These are phyloP conservation scores for Vigna mungo DNA, from an alignment of 306 rosid species.

Conservation along the genomic window DNA sequence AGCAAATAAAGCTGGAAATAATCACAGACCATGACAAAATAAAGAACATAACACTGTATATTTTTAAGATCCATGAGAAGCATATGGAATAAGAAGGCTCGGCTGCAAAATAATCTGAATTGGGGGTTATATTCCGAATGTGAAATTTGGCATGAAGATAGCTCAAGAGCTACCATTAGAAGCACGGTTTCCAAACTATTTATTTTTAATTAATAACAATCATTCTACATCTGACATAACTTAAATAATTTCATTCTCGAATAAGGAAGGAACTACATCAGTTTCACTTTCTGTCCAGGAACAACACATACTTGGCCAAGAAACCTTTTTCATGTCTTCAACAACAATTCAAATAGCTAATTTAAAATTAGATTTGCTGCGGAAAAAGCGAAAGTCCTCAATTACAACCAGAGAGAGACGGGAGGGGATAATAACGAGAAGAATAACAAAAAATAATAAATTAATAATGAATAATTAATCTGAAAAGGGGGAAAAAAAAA, in stretches of 20 bases:
- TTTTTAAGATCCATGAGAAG: not conserved
- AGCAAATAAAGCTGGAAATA: slow-evolving; percentile 1
- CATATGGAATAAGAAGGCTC: not conserved
- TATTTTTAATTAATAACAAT: not conserved
- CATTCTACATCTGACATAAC: not conserved
- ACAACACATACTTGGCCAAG: not conserved
- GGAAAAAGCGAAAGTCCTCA: not conserved
- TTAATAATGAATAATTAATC: not conserved
- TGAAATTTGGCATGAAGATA: slow-evolving; percentile 1
- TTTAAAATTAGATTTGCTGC: not conserved
- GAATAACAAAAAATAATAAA: not conserved
- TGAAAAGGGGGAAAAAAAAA: not conserved
- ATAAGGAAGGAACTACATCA: not conserved
- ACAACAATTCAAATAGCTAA: not conserved
- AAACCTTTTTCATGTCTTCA: not conserved
- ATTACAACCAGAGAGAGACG: not conserved
- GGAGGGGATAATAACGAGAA: not conserved
- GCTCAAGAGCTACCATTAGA: slow-evolving; percentile 31
- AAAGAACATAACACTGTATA: not conserved
- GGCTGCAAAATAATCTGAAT: not conserved
- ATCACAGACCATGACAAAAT: slow-evolving; percentile 3
- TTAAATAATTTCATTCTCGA: slow-evolving; percentile 23
- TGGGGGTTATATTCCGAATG: not conserved
- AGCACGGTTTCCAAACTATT: not conserved
- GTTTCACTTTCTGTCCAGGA: slow-evolving; percentile 8